Base-by-base conservation (phyloP, 371 early-diverging fungal species). In the Syncephalastrum sp. region DNA sequence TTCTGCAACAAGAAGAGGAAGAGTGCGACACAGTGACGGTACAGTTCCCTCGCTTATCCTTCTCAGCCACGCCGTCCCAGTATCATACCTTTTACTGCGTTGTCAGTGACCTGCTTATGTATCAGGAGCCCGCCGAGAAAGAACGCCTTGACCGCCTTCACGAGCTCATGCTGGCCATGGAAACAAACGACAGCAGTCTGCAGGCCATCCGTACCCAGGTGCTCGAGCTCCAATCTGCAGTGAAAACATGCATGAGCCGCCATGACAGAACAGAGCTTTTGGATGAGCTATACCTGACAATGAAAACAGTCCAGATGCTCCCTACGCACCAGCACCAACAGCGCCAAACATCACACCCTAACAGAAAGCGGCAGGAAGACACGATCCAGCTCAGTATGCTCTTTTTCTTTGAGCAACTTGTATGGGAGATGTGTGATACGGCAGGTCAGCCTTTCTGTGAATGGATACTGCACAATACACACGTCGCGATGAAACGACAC, bases 121-220 rank as follows among this genome's bases (percentile, higher is more conserved):
- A 92, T 61, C 84, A 83, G 23, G 93, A 93, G 54, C 91, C 94
- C 5, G 83, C 82, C 0, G 79, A 84, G 54, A 89, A 87, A 29
- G 86, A 86, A 47, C 82, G 89, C 7, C 70, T 77, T 47, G 91
- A 86, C 43, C 76, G 86, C 17, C 66, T 93, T n/a, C 81, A 85
- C 44, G 88, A 90, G 33, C 89, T 91, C 57, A 74, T 89, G 63
- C 71, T 94, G 54, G 87, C 92, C 5, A 82, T 83, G 21, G 87
- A 88, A 47, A 67, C 81, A 59, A 68, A 76, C 50, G 12, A 33
- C 38, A 33, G 8, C 38, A 33, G 38, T 33, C 38, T 33, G 10
- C 38, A 33, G 8, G 38, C 38, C 38, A 33, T 33, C 8, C 38
- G 38, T 2, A 33, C 38, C 2, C 38, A 33, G 12, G 38, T 33